Evolutionary conservation across 2,329 filamentous ascomycete genomes (phyloP).

Genomic region (Exophiala phaeomuriformis): DNA sequence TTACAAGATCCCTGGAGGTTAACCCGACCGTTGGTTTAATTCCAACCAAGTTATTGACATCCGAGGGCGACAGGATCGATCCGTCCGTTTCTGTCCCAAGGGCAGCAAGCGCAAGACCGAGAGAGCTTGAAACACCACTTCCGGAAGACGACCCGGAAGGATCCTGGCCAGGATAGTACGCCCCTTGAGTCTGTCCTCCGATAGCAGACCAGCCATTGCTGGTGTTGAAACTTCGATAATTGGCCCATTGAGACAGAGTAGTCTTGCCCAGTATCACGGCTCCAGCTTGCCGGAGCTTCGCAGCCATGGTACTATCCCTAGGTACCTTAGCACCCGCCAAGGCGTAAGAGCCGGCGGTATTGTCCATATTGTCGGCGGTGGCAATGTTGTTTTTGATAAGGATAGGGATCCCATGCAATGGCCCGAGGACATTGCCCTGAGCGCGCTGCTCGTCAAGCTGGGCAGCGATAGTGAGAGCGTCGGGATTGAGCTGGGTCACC

Average conservation of each 20-base stretch:
- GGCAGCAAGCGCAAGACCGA: constrained; percentile 53
- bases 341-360: constrained; percentile 58
- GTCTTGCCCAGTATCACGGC: constrained; percentile 61
- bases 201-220: constrained; percentile 58
- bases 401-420: constrained; percentile 58
- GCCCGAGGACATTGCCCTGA: constrained; percentile 43
- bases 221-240: constrained; percentile 50
- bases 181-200: constrained; percentile 55
- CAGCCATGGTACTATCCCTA: constrained; percentile 52
- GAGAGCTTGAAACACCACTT: constrained; percentile 51
- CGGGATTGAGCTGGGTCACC: constrained; percentile 51
- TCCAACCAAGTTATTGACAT: constrained; percentile 55
- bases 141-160: constrained; percentile 57
- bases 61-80: constrained; percentile 52
- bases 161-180: constrained; percentile 56
- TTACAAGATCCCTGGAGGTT: constrained; percentile 46
- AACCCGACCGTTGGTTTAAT: constrained; percentile 59
- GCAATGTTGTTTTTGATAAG: constrained; percentile 63
- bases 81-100: constrained; percentile 60
- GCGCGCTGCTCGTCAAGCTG: constrained; percentile 44
- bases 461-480: constrained; percentile 45
- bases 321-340: constrained; percentile 53
- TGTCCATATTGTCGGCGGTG: constrained; percentile 56
- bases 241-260: constrained; percentile 59
- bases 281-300: constrained; percentile 54